phyloP scores from a whole-genome alignment of 305 asterid species.

The Plantago coronopus region DNA sequence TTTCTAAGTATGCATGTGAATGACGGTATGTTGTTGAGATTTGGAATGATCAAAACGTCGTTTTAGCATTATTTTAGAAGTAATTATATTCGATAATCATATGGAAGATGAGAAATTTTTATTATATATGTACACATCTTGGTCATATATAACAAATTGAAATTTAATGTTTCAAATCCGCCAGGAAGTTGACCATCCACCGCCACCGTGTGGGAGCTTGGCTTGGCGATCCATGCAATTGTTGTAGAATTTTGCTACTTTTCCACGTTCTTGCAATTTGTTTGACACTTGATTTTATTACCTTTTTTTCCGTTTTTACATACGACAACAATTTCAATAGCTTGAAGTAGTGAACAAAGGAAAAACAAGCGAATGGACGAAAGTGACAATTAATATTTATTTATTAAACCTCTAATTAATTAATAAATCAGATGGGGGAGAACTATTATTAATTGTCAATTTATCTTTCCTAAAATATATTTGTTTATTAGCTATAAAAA shows the following conservation, averaged over 20 bases:
- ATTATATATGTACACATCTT: background rate
- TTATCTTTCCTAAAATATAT: too few relatives aligned
- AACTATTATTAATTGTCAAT: too few relatives aligned
- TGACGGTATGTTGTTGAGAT: background rate
- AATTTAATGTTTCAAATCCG: conserved; percentile 1
- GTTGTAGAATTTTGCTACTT: conserved; percentile 15
- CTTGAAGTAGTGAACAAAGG: conserved; percentile 19
- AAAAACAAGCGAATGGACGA: conserved; percentile 18
- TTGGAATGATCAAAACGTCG: background rate
- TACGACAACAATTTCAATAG: conserved; percentile 18
- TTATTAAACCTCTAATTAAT: too few relatives aligned
- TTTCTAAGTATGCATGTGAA: background rate
- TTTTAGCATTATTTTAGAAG: background rate
- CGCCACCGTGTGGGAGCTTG: conserved; percentile 36
- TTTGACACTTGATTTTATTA: conserved; percentile 30
- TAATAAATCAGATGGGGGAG: too few relatives aligned
- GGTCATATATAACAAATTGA: background rate
- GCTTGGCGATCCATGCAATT: conserved; percentile 32
- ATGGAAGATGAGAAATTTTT: background rate
- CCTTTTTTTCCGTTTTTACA: background rate
- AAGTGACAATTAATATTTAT: conserved; percentile 19
- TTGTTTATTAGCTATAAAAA: too few relatives aligned
- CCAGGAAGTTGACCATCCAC: conserved; percentile 51
- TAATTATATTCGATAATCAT: conserved; percentile 1
- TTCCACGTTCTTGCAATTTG: conserved; percentile 37